Evolutionary conservation across 208 protist species (phyloP).

Genomic region (Crithidia expoeki): DNA sequence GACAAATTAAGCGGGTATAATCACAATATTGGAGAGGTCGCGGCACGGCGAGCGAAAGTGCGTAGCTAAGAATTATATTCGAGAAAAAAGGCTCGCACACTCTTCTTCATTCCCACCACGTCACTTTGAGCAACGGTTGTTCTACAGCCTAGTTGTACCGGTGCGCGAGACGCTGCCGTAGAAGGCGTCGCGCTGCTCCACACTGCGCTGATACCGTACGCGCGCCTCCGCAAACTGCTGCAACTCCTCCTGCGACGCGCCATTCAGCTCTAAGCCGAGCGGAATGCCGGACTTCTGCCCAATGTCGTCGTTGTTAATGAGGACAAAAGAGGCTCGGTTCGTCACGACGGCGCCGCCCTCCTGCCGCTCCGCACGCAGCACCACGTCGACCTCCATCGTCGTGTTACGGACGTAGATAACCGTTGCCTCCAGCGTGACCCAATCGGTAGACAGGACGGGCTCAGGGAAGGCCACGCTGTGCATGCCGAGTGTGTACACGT

Average conservation of each 20-base stretch:
- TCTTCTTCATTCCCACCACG: no score
- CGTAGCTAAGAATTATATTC: no score
- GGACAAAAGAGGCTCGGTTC: conserved; percentile 86
- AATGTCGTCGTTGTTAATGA: conserved; percentile 88
- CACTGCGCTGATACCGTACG: conserved; percentile 54
- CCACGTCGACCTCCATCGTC: conserved; percentile 91
- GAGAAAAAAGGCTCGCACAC: no score
- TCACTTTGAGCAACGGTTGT: no score
- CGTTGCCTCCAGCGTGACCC: conserved; percentile 82
- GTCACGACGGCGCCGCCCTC: conserved; percentile 53
- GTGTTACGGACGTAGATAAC: conserved; percentile 90
- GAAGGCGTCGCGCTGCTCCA: conserved; percentile 37
- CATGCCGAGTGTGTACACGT: conserved; percentile 91
- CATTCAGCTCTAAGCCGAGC: conserved; percentile 65
- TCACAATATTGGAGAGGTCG: no score
- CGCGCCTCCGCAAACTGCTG: conserved; percentile 71
- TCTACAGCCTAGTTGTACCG: conserved; percentile 25
- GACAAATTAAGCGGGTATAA: no score
- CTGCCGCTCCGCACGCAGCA: conserved; percentile 69
- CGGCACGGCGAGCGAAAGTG: no score
- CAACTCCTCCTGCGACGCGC: conserved; percentile 75
- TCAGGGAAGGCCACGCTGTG: conserved; percentile 88
- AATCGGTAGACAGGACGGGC: conserved; percentile 86
- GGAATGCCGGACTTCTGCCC: conserved; percentile 78
- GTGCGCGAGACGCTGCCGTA: conserved; percentile 11